Evolutionary conservation across 208 protist genomes (phyloP).

Genomic region (Leishmania turanica): DNA sequence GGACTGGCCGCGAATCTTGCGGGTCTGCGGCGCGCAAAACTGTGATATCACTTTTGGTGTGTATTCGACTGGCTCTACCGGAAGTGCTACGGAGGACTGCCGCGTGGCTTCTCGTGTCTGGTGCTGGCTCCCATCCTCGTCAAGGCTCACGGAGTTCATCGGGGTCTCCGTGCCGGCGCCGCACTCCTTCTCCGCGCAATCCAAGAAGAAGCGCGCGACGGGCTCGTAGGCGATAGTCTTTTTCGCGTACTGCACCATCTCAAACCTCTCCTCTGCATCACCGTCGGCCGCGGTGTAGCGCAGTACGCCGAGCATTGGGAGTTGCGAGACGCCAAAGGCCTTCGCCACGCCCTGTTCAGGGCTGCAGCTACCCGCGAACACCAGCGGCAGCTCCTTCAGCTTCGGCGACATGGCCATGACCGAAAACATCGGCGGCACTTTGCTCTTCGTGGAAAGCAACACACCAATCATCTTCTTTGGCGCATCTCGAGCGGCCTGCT

Average conservation of each 20-base stretch:
- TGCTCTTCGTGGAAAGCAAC: conserved; percentile 79
- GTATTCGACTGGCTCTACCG: conserved; percentile 31
- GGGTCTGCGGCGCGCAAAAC: conserved; percentile 52
- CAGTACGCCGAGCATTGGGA: conserved; percentile 66
- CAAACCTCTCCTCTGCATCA: conserved; percentile 19
- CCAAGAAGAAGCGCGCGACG: conserved; percentile 70
- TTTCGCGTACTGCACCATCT: conserved; percentile 47
- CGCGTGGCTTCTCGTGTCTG: not conserved
- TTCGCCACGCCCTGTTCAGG: conserved; percentile 25
- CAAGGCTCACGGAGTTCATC: conserved; percentile 8
- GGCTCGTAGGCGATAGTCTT: conserved; percentile 65
- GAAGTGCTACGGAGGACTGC: conserved; percentile 23
- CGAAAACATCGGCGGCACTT: conserved; percentile 81
- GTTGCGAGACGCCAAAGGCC: conserved; percentile 44
- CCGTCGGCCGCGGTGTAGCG: conserved; percentile 19
- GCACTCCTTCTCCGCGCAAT: conserved; percentile 24
- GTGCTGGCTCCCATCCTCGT: conserved; percentile 2
- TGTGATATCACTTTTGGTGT: conserved; percentile 28
- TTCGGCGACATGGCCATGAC: conserved; percentile 73
- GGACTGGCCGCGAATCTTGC: conserved; percentile 26
- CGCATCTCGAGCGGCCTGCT: conserved; percentile 32
- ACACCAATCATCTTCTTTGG: conserved; percentile 53
- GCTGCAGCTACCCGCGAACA: conserved; percentile 53
- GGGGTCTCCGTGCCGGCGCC: not conserved
- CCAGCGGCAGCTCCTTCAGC: conserved; percentile 74